Evolutionary conservation across 352 stramenopile species (phyloP).

Genomic region (Pythium utonaiense): DNA sequence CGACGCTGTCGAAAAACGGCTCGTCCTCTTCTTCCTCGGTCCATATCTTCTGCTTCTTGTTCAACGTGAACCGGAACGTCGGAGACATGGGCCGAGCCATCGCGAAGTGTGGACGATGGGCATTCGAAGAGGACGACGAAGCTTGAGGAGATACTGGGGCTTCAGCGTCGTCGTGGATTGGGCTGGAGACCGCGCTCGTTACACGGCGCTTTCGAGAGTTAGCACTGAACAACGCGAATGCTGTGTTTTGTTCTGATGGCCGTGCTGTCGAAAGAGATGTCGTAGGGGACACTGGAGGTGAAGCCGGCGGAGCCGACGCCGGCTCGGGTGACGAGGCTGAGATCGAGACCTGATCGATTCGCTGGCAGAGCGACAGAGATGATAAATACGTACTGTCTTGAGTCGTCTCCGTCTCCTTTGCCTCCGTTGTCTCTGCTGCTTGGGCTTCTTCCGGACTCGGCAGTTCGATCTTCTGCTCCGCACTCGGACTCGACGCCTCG

Average conservation of each 20-base stretch:
- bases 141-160: background rate
- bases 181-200: background rate
- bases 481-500: background rate
- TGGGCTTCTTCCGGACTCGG: background rate
- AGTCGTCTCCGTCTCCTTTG: background rate
- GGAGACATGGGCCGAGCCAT: conserved; percentile 23
- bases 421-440: background rate
- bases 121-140: conserved; percentile 3
- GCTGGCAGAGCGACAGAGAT: conserved; percentile 66
- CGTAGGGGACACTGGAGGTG: background rate
- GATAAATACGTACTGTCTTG: conserved; percentile 30
- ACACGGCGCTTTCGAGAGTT: conserved; percentile 21
- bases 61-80: conserved; percentile 24
- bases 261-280: conserved; percentile 7
- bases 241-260: conserved; percentile 1
- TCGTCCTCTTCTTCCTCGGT: conserved; percentile 19
- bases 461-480: conserved; percentile 15
- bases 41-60: conserved; percentile 27
- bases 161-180: background rate
- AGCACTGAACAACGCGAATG: conserved; percentile 24
- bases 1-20: conserved; percentile 10
- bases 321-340: conserved; percentile 28
- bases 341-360: conserved; percentile 77
- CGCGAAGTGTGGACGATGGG: conserved; percentile 4
- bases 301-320: background rate